Evolutionary conservation across 2,329 filamentous ascomycete species (phyloP).

Genomic region (Xylariaceae sp.): DNA sequence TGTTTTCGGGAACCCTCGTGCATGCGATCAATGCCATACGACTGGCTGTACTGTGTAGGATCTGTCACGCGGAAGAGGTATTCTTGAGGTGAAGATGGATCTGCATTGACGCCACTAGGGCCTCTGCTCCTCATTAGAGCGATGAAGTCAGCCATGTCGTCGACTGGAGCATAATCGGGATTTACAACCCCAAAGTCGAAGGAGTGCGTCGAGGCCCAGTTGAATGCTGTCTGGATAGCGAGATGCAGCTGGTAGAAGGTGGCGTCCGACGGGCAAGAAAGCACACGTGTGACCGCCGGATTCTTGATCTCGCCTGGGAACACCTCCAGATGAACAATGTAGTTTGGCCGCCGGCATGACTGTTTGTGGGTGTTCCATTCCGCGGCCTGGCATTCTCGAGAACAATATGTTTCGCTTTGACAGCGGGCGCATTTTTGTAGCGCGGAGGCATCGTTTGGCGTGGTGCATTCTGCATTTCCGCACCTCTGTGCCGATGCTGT

Average conservation of each 20-base stretch:
- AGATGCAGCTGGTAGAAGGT: neutral
- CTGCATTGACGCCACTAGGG: neutral
- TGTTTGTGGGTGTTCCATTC: constrained; percentile 18
- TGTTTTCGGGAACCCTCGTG: constrained; percentile 13
- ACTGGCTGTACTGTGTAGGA: constrained; percentile 1
- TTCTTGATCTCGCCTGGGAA: constrained; percentile 12
- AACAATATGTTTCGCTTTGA: constrained; percentile 2
- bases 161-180: constrained; percentile 1
- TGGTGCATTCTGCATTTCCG: neutral
- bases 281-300: constrained; percentile 15
- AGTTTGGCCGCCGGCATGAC: constrained; percentile 16
- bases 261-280: constrained; percentile 17
- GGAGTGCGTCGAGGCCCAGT: constrained; percentile 14
- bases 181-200: constrained; percentile 18
- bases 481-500: constrained; percentile 5
- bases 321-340: constrained; percentile 18
- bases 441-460: neutral
- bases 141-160: neutral
- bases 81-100: neutral
- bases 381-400: constrained; percentile 1
- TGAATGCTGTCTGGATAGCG: constrained; percentile 18
- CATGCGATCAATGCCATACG: constrained; percentile 10
- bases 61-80: constrained; percentile 13
- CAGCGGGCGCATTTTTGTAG: constrained; percentile 2
- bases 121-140: neutral